phyloP scores from a whole-genome alignment of 352 stramenopile species.

The Phytophthora aleatoria region DNA sequence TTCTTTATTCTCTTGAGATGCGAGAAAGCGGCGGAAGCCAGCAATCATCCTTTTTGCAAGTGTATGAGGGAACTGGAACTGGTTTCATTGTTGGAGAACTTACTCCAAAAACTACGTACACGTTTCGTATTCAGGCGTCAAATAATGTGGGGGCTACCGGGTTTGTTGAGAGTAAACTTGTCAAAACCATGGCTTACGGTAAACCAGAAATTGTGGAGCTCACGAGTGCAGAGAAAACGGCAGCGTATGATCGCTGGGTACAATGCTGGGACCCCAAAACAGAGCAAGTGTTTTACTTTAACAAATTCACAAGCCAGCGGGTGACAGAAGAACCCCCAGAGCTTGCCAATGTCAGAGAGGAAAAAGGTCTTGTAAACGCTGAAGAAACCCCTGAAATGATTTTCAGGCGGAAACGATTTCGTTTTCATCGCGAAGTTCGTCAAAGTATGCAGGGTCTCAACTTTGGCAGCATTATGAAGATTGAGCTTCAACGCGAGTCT shows the following conservation, averaged over 20 bases:
- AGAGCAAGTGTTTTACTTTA: constrained; percentile 90
- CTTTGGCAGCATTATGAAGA: constrained; percentile 42
- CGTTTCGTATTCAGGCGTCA: constrained; percentile 71
- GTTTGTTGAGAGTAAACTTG: constrained; percentile 66
- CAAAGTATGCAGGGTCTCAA: constrained; percentile 39
- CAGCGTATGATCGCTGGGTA: constrained; percentile 69
- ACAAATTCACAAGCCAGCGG: constrained; percentile 81
- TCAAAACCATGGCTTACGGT: constrained; percentile 62
- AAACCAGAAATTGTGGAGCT: constrained; percentile 77
- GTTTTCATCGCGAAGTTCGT: constrained; percentile 79
- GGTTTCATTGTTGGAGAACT: constrained; percentile 65
- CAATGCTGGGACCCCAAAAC: constrained; percentile 89
- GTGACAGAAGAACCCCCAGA: constrained; percentile 66
- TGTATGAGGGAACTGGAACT: constrained; percentile 73
- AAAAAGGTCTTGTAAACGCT: constrained; percentile 42
- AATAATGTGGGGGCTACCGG: constrained; percentile 64
- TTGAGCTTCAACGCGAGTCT: constrained; percentile 55
- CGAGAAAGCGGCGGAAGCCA: constrained; percentile 37
- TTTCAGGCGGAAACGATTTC: constrained; percentile 87
- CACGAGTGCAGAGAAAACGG: constrained; percentile 39
- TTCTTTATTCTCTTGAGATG: constrained; percentile 69
- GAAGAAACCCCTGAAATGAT: constrained; percentile 81
- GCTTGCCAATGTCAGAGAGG: constrained; percentile 44
- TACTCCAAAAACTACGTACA: constrained; percentile 52
- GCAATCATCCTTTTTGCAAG: constrained; percentile 39